Base-by-base conservation (phyloP, 192 early-diverging fungal species). In the Allomyces macrogynus region DNA sequence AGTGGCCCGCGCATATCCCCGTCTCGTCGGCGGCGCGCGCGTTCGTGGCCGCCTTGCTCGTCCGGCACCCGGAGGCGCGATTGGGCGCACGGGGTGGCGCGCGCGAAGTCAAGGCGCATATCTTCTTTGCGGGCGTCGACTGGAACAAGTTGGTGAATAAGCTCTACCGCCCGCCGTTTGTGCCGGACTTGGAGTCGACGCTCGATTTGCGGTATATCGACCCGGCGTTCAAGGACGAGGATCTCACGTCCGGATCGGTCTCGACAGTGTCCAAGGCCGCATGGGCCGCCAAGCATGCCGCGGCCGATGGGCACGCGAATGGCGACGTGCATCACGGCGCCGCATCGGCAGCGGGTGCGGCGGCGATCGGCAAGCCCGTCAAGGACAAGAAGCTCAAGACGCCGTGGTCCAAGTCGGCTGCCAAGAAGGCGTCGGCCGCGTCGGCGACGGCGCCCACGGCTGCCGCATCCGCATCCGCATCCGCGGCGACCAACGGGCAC, bases 121-220 rank as follows among this genome's bases (percentile, higher is more conserved):
- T 76, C 24, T 87, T 81, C 65, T 86, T 86, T 70, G 64, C 69
- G 20, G 76, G 73, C 10, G 72, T 86, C 26, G 83, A 87, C 67
- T 87, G 86, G 86, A 68, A 72, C 23, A 77, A 79, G 63, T 75
- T 87, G 23, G 72, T 78, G 64, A 76, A 75, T 60, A 80, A 83
- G 68, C 73, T 83, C 64, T 75, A 80, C 10, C 77, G 71, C 49
- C 86, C 86, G 44, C 86, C 86, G 25, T 85, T 84, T 71, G 82
- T 84, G 62, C 86, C 86, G 43, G 75, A 79, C 42, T 80, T 85
- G 65, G 72, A 70, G 64, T 72, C 79, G 43, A 75, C 73, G 12
- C 75, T 78, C 61, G 76, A 78, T 23, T 66, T 78, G 60, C 71
- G 70, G 62, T 70, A 78, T 61, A 78, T 78, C 65, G 76, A 78